Evolutionary conservation across 148 eudicot species (phyloP).

Genomic region (Fagopyrum tataricum): DNA sequence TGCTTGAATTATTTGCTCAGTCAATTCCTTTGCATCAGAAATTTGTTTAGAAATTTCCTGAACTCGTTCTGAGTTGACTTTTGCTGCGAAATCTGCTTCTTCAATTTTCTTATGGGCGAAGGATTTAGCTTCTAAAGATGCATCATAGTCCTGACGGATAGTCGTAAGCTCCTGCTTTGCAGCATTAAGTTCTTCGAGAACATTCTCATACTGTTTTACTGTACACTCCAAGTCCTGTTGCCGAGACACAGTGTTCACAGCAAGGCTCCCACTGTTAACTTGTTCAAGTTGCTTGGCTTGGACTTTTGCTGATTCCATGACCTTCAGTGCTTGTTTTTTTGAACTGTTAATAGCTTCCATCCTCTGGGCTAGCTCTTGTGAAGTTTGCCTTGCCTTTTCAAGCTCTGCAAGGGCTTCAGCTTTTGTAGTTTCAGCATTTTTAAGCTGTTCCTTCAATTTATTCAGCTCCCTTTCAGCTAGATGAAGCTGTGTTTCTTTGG

Average conservation of each 20-base stretch:
- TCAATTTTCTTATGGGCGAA: conserved; percentile 35
- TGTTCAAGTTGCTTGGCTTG: conserved; percentile 43
- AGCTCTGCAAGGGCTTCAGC: conserved; percentile 39
- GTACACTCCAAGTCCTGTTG: conserved; percentile 41
- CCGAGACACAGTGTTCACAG: conserved; percentile 22
- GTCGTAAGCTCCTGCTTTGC: conserved; percentile 55
- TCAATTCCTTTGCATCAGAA: conserved; percentile 29
- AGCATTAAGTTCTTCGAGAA: conserved; percentile 44
- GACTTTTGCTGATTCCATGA: conserved; percentile 38
- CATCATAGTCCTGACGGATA: conserved; percentile 33
- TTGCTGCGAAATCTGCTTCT: conserved; percentile 46
- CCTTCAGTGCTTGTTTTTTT: conserved; percentile 40
- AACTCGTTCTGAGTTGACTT: conserved; percentile 33
- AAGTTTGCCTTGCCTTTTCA: conserved; percentile 27
- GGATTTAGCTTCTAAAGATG: conserved; percentile 30
- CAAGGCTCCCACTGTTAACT: conserved; percentile 19
- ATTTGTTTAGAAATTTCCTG: conserved; percentile 40
- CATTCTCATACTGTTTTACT: conserved; percentile 44
- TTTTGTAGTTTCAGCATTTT: conserved; percentile 48
- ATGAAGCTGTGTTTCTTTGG: conserved; percentile 48
- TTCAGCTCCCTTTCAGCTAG: conserved; percentile 51
- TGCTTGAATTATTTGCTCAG: conserved; percentile 42
- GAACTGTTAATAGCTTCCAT: conserved; percentile 35
- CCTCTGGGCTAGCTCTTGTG: conserved; percentile 31
- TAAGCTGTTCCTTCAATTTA: conserved; percentile 42